phyloP scores from a whole-genome alignment of 306 rosid genomes.

The Myrica gale region DNA sequence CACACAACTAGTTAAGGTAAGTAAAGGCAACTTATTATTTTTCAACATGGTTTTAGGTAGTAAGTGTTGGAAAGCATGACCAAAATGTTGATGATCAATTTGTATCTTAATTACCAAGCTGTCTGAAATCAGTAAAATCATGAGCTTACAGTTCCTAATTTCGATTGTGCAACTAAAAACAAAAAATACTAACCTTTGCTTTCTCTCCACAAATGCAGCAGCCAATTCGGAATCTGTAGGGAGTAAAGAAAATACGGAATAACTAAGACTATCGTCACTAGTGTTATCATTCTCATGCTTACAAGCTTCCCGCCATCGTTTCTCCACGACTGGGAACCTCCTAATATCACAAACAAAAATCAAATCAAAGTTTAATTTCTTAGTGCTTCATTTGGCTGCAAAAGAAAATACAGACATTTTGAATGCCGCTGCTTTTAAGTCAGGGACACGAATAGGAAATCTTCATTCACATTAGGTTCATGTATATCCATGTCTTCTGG shows the following conservation, averaged over 20 bases:
- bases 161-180: neutral
- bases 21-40: neutral
- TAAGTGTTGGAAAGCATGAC: neutral
- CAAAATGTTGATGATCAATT: neutral
- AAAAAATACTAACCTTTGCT: conserved; percentile 42
- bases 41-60: neutral
- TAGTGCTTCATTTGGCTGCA: neutral
- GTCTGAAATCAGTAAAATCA: neutral
- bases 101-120: neutral
- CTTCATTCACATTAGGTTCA: neutral
- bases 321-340: conserved; percentile 92
- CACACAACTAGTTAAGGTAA: neutral
- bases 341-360: conserved; percentile 30
- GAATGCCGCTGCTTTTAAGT: neutral
- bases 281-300: conserved; percentile 31
- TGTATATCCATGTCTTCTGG: neutral
- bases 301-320: conserved; percentile 78
- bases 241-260: conserved; percentile 35
- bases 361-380: neutral
- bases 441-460: neutral
- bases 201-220: conserved; percentile 64
- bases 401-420: neutral
- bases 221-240: conserved; percentile 69
- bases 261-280: conserved; percentile 23
- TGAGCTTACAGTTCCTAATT: neutral